Base-by-base conservation (phyloP, 257 asterid genomes). In the Capsicum rhomboideum region DNA sequence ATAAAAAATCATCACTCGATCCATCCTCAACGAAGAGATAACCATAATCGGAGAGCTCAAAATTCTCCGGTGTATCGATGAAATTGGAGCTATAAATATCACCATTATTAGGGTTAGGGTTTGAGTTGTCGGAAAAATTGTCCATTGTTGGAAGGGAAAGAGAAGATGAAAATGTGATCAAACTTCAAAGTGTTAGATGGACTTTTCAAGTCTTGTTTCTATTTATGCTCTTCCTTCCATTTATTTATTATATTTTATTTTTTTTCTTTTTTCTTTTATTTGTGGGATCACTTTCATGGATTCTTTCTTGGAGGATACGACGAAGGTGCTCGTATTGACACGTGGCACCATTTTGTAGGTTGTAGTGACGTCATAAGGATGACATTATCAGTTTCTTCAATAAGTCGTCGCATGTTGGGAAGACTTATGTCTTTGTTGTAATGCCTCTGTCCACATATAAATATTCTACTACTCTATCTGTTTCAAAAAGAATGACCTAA, bases 21-120 rank as follows among this genome's bases (percentile, higher is more conserved):
- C 11, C 52, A 4, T 53, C 85, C 21, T 44, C 85, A 0, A 37
- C 29, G 20, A 68, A 17, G 46, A 84, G 56, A 84, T 84, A 86
- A 64, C 74, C 46, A 84, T 75, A 86, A 64, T 75, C 44, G 1
- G 79, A 44, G 17, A 81, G 37, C 26, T 86, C 77, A 6, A 72
- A 75, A 67, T 67, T 17, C 26, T 75, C 82, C n/a, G 68, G 49
- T 5, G 59, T 4, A 44, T 21, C 58, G 56, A 80, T 28, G 6
- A 80, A 80, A 37, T 44, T 6, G 18, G 42, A 29, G 42, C 6
- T 11, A 44, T 46, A 5, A 2, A 78, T 26, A 28, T 12, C 17
- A 16, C 40, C 78, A 58, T 31, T 63, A 83, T 55, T 52, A 83
- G 86, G 82, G 83, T 79, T 83, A 83, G 86, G 86, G 85, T 75